Percentiles rank a stretch among this genome's conserved stretches.
Conservation (phyloP, 805 yeast genomes). For the Vanderwaltozyma verrucispora region DNA sequence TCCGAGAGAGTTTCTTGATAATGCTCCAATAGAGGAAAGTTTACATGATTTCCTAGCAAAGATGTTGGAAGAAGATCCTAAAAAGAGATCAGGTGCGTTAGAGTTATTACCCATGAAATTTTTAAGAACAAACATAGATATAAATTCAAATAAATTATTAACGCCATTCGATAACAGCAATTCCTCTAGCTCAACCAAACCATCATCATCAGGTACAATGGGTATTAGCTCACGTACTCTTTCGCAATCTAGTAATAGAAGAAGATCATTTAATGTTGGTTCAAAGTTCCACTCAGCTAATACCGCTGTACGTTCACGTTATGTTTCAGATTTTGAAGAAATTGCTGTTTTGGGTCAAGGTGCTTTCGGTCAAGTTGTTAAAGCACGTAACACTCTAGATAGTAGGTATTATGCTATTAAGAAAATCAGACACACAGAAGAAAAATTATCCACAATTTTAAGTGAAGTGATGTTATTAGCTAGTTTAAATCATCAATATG, state of each 20-base stretch:
- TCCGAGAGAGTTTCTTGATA: conserved; percentile 52
- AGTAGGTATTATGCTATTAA: conserved; percentile 94
- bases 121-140: conserved; percentile 58
- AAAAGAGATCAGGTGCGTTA: conserved; percentile 70
- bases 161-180: conserved; percentile 7
- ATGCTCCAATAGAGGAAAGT: conserved; percentile 40
- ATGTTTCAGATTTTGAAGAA: conserved; percentile 90
- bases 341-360: conserved; percentile 86
- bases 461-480: conserved; percentile 91
- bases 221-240: conserved; percentile 11
- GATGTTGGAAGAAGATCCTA: conserved; percentile 54
- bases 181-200: conserved; percentile 2
- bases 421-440: conserved; percentile 74
- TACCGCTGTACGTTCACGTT: conserved; percentile 47
- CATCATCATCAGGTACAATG: conserved; percentile 6
- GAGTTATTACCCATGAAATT: conserved; percentile 80
- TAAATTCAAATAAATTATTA: conserved; percentile 21
- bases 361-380: conserved; percentile 97
- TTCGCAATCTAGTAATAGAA: conserved; percentile 21
- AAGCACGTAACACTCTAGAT: conserved; percentile 85
- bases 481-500: conserved; percentile 87
- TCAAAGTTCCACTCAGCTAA: conserved; percentile 28
- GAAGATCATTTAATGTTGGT: conserved; percentile 35
- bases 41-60: conserved; percentile 55
- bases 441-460: conserved; percentile 67